Percentiles rank a stretch among this genome's conserved stretches.
Evolutionary conservation across 164 flowering plant genomes (phyloP).

Genomic region (Piper longum): DNA sequence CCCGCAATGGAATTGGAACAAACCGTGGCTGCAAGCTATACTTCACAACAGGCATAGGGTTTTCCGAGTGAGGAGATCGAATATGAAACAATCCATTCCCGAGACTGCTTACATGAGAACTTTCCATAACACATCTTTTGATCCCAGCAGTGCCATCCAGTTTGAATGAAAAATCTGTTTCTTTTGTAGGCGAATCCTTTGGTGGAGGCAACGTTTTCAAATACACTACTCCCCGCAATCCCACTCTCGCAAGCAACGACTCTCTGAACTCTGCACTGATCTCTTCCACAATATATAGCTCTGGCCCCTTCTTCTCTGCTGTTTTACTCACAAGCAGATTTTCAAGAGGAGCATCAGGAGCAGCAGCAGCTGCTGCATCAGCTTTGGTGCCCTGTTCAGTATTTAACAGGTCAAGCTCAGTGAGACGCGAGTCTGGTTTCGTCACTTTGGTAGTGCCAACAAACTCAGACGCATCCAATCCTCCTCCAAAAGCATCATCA

Average conservation of each 20-base stretch:
- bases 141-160: constrained; percentile 60
- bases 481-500: constrained; percentile 88
- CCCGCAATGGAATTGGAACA: constrained; percentile 79
- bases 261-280: constrained; percentile 81
- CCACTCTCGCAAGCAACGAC: constrained; percentile 80
- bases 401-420: constrained; percentile 71
- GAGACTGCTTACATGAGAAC: constrained; percentile 65
- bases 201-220: constrained; percentile 66
- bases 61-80: constrained; percentile 48
- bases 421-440: constrained; percentile 38
- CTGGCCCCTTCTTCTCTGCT: constrained; percentile 81
- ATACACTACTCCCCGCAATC: constrained; percentile 64
- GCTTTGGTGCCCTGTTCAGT: constrained; percentile 27
- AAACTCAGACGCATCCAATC: constrained; percentile 91
- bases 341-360: constrained; percentile 47
- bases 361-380: constrained; percentile 16
- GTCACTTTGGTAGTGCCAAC: constrained; percentile 44
- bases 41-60: constrained; percentile 68
- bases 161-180: constrained; percentile 83
- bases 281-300: constrained; percentile 68
- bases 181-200: constrained; percentile 52
- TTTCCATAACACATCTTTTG: constrained; percentile 69
- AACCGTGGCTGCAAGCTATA: constrained; percentile 70
- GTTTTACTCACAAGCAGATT: constrained; percentile 56
- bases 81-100: constrained; percentile 87